Conservation (phyloP, 352 stramenopile species). For the Bremia lactucae region DNA sequence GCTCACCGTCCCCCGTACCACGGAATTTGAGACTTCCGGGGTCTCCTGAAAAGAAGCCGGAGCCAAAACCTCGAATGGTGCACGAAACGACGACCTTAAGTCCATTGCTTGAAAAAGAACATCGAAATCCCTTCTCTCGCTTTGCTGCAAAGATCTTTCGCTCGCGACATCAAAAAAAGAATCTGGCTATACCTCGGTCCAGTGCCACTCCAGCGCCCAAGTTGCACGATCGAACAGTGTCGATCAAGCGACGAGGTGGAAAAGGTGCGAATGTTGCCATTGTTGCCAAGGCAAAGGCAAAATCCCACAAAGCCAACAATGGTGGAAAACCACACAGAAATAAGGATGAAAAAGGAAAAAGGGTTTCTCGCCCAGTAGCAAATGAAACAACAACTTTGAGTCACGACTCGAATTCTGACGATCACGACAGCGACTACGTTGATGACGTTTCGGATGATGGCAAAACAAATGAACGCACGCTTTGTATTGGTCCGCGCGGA, state of each 20-base stretch:
- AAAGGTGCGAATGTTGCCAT: not conserved
- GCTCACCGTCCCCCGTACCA: constrained; percentile 13
- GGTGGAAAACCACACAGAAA: not conserved
- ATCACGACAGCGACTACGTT: constrained; percentile 14
- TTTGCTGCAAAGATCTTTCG: constrained; percentile 22
- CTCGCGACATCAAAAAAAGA: constrained; percentile 16
- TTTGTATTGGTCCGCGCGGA: constrained; percentile 18
- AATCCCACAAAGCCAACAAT: constrained; percentile 1
- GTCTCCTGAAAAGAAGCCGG: constrained; percentile 20
- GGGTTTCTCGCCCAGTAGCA: not conserved
- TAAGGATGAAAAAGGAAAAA: constrained; percentile 3
- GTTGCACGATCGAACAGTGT: not conserved
- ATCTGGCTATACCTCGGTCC: not conserved
- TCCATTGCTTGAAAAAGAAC: constrained; percentile 5
- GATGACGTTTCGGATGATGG: constrained; percentile 2
- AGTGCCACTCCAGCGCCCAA: not conserved
- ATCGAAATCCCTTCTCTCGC: constrained; percentile 21
- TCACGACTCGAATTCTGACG: constrained; percentile 4
- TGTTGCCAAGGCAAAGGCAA: constrained; percentile 5
- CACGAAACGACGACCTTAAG: not conserved
- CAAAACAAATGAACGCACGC: not conserved
- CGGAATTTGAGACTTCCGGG: not conserved
- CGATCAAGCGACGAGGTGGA: constrained; percentile 1
- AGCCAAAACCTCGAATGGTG: constrained; percentile 8
- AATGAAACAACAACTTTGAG: constrained; percentile 5